Evolutionary conservation across 2,329 filamentous ascomycete species (phyloP), one percentile per base, ranked within the genome.

Genomic region (Cryoendolithus antarcticus): DNA sequence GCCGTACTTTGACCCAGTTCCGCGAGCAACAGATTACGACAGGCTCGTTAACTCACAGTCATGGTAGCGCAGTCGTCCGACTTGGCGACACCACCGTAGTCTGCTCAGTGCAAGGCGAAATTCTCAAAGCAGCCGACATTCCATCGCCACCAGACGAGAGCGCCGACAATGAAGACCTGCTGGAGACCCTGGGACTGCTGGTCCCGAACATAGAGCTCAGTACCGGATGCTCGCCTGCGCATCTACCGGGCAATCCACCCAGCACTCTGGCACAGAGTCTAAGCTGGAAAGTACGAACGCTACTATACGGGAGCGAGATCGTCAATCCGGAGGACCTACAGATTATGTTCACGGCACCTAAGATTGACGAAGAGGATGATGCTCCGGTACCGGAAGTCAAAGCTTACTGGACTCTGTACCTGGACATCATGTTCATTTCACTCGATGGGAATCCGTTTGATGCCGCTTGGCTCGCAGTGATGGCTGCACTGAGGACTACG

Each of bases 171-270:
- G 47, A 51, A 15, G 51, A 54, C 35, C 31, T 51, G 35, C 54
- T 74, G 15, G 63, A 65, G 19, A 58, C 62, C 4, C 60, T 77
- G 32, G 78, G 85, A 53, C 66, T 98, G 9, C 66, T 98, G 2
- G 88, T 98, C 2, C 89, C 91, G 2, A 98, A 98, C 56, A 75
- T 98, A 40, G 91, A 95, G 57, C 67, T 98, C 28, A 82, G 81
- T 28, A 98, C 91, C 1, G 91, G 91, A 30, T 93, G 83, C 56
- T 83, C 86, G 5, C 88, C 89, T 2, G 74, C 81, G 13, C 86
- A 89, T 51, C 70, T 94, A 11, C 86, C 91, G 0, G 86, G 88
- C 34, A 81, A 80, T 7, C 80, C 91, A 13, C 91, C 86, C 1
- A 80, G 75, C 4, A 72, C 78, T 1, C 70, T 86, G 28, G 88